Evolutionary conservation across 257 asterid genomes (phyloP).

Genomic region (Lithospermum erythrorhizon): DNA sequence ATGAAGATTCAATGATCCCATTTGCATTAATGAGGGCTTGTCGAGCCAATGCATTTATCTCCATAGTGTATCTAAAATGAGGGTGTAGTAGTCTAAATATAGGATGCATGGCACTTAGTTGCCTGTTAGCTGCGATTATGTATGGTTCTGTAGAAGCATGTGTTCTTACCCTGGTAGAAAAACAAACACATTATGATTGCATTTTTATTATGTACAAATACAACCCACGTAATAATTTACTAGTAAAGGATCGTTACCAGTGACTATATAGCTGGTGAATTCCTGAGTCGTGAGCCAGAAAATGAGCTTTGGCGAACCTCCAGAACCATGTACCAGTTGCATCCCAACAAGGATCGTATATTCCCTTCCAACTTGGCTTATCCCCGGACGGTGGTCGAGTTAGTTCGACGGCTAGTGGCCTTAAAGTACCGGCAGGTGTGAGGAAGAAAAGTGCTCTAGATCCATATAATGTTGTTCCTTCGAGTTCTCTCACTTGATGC

Average conservation of each 20-base stretch:
- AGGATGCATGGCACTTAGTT: slow-evolving; percentile 74
- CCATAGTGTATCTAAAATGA: slow-evolving; percentile 82
- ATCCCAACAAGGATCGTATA: slow-evolving; percentile 30
- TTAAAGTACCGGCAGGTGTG: slow-evolving; percentile 31
- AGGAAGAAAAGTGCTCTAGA: slow-evolving; percentile 66
- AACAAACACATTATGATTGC: too few relatives aligned
- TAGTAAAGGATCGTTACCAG: slow-evolving; percentile 30
- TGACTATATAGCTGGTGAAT: slow-evolving; percentile 65
- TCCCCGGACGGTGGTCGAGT: slow-evolving; percentile 47
- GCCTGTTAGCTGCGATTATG: slow-evolving; percentile 62
- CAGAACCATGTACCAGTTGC: slow-evolving; percentile 67
- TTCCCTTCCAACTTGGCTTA: slow-evolving; percentile 60
- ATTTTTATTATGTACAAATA: too few relatives aligned
- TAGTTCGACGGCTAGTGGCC: slow-evolving; percentile 68
- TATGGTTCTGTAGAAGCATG: slow-evolving; percentile 72
- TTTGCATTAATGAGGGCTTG: slow-evolving; percentile 35
- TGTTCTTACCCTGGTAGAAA: slow-evolving; percentile 53
- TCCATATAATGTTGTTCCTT: slow-evolving; percentile 57
- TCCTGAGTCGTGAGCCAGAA: slow-evolving; percentile 67
- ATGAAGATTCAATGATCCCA: slow-evolving; percentile 51
- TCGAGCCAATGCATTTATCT: slow-evolving; percentile 72
- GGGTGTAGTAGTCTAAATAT: slow-evolving; percentile 57
- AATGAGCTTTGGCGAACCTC: slow-evolving; percentile 66
- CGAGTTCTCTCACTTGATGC: slow-evolving; percentile 39
- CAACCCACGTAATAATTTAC: background rate